Percentiles rank a stretch among this genome's conserved stretches.
phyloP scores from a whole-genome alignment of 2,329 filamentous ascomycete genomes.

The Ascochyta clinopodiicola region DNA sequence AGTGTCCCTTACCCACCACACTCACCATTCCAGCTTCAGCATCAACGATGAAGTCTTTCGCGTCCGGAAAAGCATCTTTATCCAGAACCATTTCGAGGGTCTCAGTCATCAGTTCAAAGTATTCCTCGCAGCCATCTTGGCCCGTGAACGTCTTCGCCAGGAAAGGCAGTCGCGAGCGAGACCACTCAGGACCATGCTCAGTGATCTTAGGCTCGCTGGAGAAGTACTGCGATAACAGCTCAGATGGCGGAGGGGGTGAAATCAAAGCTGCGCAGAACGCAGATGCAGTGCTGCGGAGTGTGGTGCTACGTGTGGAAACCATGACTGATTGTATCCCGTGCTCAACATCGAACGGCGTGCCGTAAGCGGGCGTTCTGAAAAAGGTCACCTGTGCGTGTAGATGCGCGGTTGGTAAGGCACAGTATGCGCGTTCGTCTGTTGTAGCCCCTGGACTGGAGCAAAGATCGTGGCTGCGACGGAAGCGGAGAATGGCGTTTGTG shows the following conservation, averaged over 20 bases:
- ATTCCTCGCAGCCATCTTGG: constrained; percentile 45
- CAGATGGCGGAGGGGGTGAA: constrained; percentile 29
- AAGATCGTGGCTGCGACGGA: constrained; percentile 1
- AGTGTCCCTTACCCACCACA: constrained; percentile 45
- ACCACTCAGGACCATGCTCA: constrained; percentile 52
- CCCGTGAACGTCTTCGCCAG: constrained; percentile 48
- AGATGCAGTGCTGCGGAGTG: constrained; percentile 33
- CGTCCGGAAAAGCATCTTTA: constrained; percentile 42
- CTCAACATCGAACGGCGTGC: not conserved
- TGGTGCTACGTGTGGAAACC: constrained; percentile 20
- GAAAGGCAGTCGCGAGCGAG: constrained; percentile 48
- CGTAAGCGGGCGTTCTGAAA: not conserved
- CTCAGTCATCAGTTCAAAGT: constrained; percentile 46
- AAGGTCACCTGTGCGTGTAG: not conserved
- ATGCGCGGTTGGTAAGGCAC: not conserved
- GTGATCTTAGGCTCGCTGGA: constrained; percentile 43
- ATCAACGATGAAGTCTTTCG: constrained; percentile 47
- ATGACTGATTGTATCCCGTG: constrained; percentile 14
- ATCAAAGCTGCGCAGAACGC: constrained; percentile 42
- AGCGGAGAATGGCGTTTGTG: constrained; percentile 13
- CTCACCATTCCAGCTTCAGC: constrained; percentile 44
- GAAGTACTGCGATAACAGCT: constrained; percentile 40
- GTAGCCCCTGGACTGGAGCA: not conserved
- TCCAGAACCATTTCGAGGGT: constrained; percentile 44
- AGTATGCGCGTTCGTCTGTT: constrained; percentile 2